Percentiles rank a stretch among this genome's conserved stretches.
phyloP scores from a whole-genome alignment of 306 rosid genomes.

The Lathyrus oleraceus region DNA sequence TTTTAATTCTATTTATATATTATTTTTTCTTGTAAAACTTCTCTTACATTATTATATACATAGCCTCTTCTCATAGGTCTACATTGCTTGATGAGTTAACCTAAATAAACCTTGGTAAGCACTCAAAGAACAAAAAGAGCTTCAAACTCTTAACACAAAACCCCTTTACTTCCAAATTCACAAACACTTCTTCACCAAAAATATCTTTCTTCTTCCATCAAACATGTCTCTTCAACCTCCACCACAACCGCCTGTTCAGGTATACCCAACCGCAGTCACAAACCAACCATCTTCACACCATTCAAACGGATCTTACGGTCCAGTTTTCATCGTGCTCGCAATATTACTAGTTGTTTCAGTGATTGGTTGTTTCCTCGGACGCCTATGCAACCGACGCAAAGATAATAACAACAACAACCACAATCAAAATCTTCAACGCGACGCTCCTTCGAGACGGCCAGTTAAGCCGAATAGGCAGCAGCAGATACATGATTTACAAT shows the following conservation, averaged over 20 bases:
- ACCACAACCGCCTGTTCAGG: constrained; percentile 57
- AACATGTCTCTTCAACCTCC: constrained; percentile 52
- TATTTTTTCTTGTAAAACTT: no score
- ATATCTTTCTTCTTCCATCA: constrained; percentile 7
- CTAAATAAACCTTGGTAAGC: constrained; percentile 41
- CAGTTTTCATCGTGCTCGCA: constrained; percentile 83
- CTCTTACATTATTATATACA: constrained; percentile 35
- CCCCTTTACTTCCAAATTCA: background rate
- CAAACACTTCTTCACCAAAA: constrained; percentile 1
- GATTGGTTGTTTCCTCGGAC: constrained; percentile 74
- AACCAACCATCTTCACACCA: constrained; percentile 56
- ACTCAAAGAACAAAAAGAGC: constrained; percentile 64
- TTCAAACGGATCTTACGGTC: constrained; percentile 80
- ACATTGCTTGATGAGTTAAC: constrained; percentile 48
- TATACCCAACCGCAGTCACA: constrained; percentile 55
- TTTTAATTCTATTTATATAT: constrained; percentile 20
- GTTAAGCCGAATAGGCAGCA: constrained; percentile 41
- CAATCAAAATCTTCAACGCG: background rate
- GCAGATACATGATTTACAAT: constrained; percentile 41
- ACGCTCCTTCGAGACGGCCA: constrained; percentile 3
- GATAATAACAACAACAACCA: constrained; percentile 16
- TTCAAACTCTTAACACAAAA: constrained; percentile 20
- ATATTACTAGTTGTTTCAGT: constrained; percentile 67
- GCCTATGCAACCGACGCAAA: constrained; percentile 63
- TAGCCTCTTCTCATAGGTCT: constrained; percentile 38